A percentile compares a stretch with the other conserved stretches of the same genome.
These are phyloP conservation scores for Conticribra guillardii DNA, from an alignment of 108 stramenopile genomes.

Conservation along the genomic window DNA sequence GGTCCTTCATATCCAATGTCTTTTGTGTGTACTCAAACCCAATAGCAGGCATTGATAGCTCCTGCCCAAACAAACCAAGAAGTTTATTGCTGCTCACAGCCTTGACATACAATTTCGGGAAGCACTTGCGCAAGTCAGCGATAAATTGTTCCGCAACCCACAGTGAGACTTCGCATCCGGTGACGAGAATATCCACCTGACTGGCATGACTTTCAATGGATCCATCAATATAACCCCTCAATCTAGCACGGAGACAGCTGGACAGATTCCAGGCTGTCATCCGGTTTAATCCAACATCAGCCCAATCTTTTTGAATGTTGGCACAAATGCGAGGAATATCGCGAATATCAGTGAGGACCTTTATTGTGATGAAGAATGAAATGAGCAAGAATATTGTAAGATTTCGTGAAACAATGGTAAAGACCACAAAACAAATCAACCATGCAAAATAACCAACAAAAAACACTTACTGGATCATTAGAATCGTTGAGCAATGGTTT, in stretches of 20 bases:
- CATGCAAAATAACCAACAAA: no score
- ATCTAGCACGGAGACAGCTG: constrained; percentile 41
- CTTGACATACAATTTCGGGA: constrained; percentile 67
- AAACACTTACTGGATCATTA: constrained; percentile 54
- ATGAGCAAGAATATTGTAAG: no score
- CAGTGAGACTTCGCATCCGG: constrained; percentile 82
- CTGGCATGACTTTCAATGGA: constrained; percentile 16
- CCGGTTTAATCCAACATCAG: constrained; percentile 58
- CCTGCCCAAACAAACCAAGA: constrained; percentile 75
- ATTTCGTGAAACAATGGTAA: no score
- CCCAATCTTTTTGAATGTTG: constrained; percentile 69
- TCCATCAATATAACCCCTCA: constrained; percentile 51
- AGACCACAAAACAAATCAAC: no score
- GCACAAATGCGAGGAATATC: constrained; percentile 60
- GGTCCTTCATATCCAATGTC: constrained; percentile 53
- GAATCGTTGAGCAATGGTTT: constrained; percentile 46
- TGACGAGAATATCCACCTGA: constrained; percentile 71
- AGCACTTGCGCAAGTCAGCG: constrained; percentile 68
- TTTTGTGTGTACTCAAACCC: constrained; percentile 58
- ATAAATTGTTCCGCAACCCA: constrained; percentile 91
- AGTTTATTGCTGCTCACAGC: constrained; percentile 82
- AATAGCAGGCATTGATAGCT: constrained; percentile 58
- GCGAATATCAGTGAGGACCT: constrained; percentile 58
- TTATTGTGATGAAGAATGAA: no score
- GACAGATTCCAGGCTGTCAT: constrained; percentile 62